Conservation (phyloP, 257 asterid species). For the Lycium ferocissimum region DNA sequence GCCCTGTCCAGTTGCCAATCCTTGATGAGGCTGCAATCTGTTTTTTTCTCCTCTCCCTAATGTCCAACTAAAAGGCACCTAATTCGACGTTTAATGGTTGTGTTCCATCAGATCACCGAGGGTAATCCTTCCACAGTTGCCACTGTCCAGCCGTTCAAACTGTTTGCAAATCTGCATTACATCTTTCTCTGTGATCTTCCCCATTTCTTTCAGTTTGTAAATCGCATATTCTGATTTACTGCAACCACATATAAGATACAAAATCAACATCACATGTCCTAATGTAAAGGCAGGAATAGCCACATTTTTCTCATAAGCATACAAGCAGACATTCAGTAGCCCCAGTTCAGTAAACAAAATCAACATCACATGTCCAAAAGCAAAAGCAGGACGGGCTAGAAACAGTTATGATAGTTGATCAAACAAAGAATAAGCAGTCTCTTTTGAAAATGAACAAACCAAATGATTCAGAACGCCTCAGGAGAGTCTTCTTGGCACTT, state of each 20-base stretch:
- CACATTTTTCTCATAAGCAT: not conserved
- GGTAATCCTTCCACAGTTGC: constrained; percentile 86
- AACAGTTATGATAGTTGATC: not conserved
- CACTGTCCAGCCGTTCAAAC: constrained; percentile 82
- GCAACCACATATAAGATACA: constrained; percentile 38
- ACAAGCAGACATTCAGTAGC: not conserved
- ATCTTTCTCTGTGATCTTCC: constrained; percentile 76
- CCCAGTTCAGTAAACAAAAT: not conserved
- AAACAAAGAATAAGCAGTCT: not conserved
- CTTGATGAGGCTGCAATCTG: not conserved
- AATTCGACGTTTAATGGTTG: not conserved
- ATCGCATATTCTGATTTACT: constrained; percentile 87
- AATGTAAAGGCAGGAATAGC: not conserved
- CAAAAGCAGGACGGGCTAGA: not conserved
- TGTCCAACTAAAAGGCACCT: not conserved
- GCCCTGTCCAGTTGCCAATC: constrained; percentile 20
- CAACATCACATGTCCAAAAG: no score
- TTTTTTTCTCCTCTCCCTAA: not conserved
- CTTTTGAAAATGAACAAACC: no score
- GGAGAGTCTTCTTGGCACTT: no score
- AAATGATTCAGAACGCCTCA: no score
- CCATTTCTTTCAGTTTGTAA: constrained; percentile 95
- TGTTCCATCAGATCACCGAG: constrained; percentile 81
- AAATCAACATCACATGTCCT: constrained; percentile 18
- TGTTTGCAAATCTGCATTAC: constrained; percentile 69